Conservation (phyloP, 2,329 filamentous ascomycete species). For the Trichocomaceae sp. region DNA sequence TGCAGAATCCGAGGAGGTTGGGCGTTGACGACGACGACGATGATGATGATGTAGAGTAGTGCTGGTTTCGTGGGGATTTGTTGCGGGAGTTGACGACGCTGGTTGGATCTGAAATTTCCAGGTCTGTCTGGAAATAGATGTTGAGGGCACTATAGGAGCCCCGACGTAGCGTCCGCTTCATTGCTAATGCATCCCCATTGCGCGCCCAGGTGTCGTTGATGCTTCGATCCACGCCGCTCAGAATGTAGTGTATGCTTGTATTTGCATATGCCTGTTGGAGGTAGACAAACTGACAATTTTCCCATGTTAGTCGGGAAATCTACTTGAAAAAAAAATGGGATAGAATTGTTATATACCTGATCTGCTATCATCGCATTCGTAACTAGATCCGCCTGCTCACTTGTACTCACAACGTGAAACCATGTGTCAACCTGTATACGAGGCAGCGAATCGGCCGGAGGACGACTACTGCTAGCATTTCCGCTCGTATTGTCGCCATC, state of each 20-base stretch:
- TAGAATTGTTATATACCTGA: constrained; percentile 25
- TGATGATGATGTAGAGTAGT: no score
- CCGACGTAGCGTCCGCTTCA: constrained; percentile 49
- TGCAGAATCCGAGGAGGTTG: constrained; percentile 50
- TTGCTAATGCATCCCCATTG: constrained; percentile 41
- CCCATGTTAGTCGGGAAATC: neutral
- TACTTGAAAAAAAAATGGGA: neutral
- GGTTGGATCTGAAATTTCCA: constrained; percentile 27
- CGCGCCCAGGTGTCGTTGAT: constrained; percentile 51
- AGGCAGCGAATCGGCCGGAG: constrained; percentile 9
- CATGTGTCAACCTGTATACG: constrained; percentile 36
- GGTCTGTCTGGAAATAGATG: constrained; percentile 54
- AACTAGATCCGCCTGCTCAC: constrained; percentile 22
- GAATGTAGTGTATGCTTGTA: constrained; percentile 44
- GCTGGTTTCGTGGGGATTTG: neutral
- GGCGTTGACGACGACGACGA: constrained; percentile 17
- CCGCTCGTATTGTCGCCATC: constrained; percentile 18
- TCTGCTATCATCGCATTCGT: constrained; percentile 29
- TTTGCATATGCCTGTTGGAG: constrained; percentile 43
- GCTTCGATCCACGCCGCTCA: constrained; percentile 45
- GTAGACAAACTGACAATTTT: constrained; percentile 23
- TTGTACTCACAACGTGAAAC: constrained; percentile 38
- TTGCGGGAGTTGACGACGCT: constrained; percentile 18
- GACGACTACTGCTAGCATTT: constrained; percentile 10
- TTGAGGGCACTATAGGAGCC: constrained; percentile 52